Conservation (phyloP, 192 early-diverging fungal genomes). For the Entomortierella beljakovae region DNA sequence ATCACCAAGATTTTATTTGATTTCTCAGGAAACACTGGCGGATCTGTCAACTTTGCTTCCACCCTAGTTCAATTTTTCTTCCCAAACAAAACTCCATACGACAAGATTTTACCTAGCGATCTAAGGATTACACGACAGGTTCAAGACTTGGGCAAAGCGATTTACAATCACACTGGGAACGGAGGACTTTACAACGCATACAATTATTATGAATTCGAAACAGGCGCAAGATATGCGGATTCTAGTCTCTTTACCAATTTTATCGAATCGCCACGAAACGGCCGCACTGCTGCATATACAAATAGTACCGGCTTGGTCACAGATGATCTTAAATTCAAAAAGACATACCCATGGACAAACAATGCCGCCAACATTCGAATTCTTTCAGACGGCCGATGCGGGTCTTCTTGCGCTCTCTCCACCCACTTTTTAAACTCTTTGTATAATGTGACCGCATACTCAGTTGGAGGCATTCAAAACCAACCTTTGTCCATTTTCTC, state of each 20-base stretch:
- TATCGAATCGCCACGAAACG: neutral
- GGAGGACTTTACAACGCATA: slow-evolving; percentile 1
- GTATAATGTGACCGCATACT: slow-evolving; percentile 16
- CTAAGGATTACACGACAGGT: neutral
- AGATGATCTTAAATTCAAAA: neutral
- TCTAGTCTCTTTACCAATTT: slow-evolving; percentile 6
- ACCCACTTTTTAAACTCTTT: neutral
- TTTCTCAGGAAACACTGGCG: slow-evolving; percentile 7
- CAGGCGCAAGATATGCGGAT: neutral
- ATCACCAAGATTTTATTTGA: slow-evolving; percentile 20
- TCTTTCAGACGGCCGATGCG: slow-evolving; percentile 27
- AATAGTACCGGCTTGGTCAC: neutral
- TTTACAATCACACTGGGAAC: neutral
- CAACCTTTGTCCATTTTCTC: slow-evolving; percentile 13
- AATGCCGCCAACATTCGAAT: slow-evolving; percentile 19
- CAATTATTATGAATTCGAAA: neutral
- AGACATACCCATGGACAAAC: slow-evolving; percentile 19
- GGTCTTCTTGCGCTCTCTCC: slow-evolving; percentile 14
- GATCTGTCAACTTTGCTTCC: slow-evolving; percentile 2
- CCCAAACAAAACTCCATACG: neutral
- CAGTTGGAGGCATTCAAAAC: slow-evolving; percentile 11
- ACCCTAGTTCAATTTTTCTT: slow-evolving; percentile 11
- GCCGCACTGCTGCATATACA: slow-evolving; percentile 5
- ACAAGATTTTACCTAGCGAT: neutral
- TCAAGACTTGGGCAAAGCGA: neutral